Conservation (phyloP, 106 monocot species). For the Allium fistulosum region DNA sequence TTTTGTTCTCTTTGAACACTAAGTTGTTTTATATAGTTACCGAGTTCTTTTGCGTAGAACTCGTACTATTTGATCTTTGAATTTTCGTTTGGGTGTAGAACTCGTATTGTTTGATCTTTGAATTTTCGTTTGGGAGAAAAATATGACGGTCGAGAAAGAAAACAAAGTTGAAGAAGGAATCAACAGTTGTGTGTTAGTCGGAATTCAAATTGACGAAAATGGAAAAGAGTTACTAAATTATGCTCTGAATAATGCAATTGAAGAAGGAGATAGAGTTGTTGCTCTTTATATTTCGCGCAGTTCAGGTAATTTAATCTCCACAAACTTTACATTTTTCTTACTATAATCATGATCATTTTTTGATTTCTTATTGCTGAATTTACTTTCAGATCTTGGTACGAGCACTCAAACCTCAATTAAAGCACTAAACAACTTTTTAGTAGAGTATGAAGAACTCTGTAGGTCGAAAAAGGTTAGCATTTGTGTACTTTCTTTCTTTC, state of each 20-base stretch:
- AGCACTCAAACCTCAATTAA: constrained; percentile 28
- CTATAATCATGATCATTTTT: neutral
- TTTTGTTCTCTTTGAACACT: too few relatives aligned
- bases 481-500: neutral
- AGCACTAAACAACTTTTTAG: constrained; percentile 39
- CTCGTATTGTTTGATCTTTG: too few relatives aligned
- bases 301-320: constrained; percentile 26
- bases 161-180: neutral
- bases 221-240: constrained; percentile 72
- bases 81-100: too few relatives aligned
- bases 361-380: neutral
- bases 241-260: constrained; percentile 36
- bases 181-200: constrained; percentile 26
- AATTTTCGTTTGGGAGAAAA: too few relatives aligned
- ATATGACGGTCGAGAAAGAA: too few relatives aligned
- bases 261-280: constrained; percentile 49
- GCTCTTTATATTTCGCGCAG: constrained; percentile 64
- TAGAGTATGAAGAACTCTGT: constrained; percentile 41
- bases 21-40: too few relatives aligned
- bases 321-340: neutral
- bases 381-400: neutral
- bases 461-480: constrained; percentile 35
- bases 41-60: too few relatives aligned
- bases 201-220: constrained; percentile 45
- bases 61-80: too few relatives aligned